phyloP scores from a whole-genome alignment of 106 monocot species.

The Platanthera guangdongensis region DNA sequence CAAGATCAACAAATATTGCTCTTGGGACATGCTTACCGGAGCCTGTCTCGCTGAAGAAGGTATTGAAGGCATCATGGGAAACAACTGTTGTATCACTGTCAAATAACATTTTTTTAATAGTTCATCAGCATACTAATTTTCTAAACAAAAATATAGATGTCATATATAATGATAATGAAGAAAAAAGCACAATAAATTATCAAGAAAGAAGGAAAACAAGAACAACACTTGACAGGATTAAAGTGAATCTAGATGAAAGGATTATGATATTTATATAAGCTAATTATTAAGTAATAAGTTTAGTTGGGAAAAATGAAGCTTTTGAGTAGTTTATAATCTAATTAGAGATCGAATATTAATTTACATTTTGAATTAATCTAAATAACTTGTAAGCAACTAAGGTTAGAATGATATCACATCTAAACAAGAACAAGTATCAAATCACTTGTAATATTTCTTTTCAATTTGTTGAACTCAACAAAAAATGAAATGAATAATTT shows the following conservation, averaged over 20 bases:
- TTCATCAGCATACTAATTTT: neutral
- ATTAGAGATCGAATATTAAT: too few species aligned
- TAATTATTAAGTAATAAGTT: too few species aligned
- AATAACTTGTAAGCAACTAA: neutral
- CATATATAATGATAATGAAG: neutral
- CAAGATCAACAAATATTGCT: slow-evolving; percentile 28
- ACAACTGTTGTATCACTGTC: slow-evolving; percentile 18
- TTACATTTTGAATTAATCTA: neutral
- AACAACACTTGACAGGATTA: neutral
- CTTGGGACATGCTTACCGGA: slow-evolving; percentile 29
- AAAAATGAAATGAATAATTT: neutral
- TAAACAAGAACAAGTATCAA: neutral
- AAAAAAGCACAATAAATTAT: neutral
- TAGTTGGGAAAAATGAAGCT: too few species aligned
- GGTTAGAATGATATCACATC: neutral
- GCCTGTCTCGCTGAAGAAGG: slow-evolving; percentile 33
- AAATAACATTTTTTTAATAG: neutral
- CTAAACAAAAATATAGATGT: neutral
- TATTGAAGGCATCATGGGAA: slow-evolving; percentile 27
- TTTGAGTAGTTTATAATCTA: too few species aligned
- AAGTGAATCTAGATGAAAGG: too few species aligned
- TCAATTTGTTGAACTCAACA: neutral
- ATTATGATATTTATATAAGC: too few species aligned
- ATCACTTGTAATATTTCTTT: neutral
- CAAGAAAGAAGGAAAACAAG: neutral